Evolutionary conservation across 1,284 basidiomycete species (phyloP), one percentile per base, ranked within the genome.

Genomic region (Ustilago bromivora): DNA sequence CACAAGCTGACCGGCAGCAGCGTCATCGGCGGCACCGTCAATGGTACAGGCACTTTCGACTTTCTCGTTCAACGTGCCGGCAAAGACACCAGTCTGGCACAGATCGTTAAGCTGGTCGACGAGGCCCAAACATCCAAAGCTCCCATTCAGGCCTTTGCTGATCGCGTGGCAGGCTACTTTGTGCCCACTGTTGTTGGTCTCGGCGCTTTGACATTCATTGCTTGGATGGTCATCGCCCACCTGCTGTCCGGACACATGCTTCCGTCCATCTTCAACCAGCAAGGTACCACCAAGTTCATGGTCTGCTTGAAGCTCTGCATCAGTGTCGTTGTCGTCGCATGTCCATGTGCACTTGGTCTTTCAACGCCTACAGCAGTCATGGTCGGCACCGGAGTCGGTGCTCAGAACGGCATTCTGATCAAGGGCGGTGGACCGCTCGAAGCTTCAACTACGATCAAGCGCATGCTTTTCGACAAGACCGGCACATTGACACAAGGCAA

Each of bases 301-400:
- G 92, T 97, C 12, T 98, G 96, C 85, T 89, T 99, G 70, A 96
- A 98, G 88, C 92, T 99, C 76, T 98, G 96, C 86, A 99, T 99
- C 84, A 96, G 94, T 57, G 96, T 99, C 74, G 91, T 99, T 66
- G 97, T 99, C 52, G 96, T 99, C 64, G 97, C 97, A 4, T 99
- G 97, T 86, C 97, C 97, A 0, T 99, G 97, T 85, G 97, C 97
- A 0, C 90, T 99, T 34, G 97, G 97, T 3, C 90, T 99, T 62
- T 94, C 93, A 67, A 99, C 97, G 0, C 97, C 97, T 0, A 99
- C 97, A 0, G 97, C 97, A 1, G 96, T 99, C 87, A 99, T 99
- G 97, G 97, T 99, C 46, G 97, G 97, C 35, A 99, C 97, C 0
- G 97, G 97, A 0, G 92, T 99, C 61, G 97, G 97, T 1, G 97